Evolutionary conservation across 2,329 filamentous ascomycete genomes (phyloP), one percentile per base, ranked within the genome.

Genomic region (Cladosporium austrohemisphaericum): DNA sequence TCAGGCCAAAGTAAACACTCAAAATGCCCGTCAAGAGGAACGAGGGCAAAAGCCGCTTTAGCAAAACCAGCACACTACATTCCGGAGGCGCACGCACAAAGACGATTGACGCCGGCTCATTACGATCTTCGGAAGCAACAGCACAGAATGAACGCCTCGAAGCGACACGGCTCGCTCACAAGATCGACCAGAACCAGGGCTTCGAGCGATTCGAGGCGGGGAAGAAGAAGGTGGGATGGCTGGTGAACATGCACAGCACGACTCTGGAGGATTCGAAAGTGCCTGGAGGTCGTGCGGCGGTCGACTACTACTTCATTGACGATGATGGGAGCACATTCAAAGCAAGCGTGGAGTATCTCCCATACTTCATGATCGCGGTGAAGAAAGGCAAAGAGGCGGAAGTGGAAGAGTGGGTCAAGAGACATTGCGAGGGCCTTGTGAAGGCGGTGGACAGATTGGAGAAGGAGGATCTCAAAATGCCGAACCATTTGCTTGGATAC

Each of bases 291-390:
- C 83, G 89, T 56, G 86, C 93, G 1, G 93, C 88, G 7, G 82
- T 98, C 50, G 93, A 98, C 71, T 96, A 90, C 71, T 98, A 96
- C 74, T 98, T 98, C 70, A 85, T 98, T 52, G 88, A 91, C 61
- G 88, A 92, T 51, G 87, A 95, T 50, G 83, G 88, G 11, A 81
- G 84, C 41, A 92, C 86, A 4, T 98, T 98, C 78, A 98, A 98
- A 68, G 91, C 93, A 9, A 96, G 91, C 1, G 73, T 98, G 56
- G 89, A 95, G 71, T 97, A 95, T 67, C 90, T 97, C 60, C 93
- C 93, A 1, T 98, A 98, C 73, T 95, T 98, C 60, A 71, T 98
- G 52, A 82, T 98, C 46, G 92, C 91, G 0, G 88, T 91, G 45
- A 93, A 90, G 68, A 87, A 85, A 63, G 88, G 90, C 6, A 84